phyloP scores from a whole-genome alignment of 192 early-diverging fungal species.

The Coemansia guatemalensis region DNA sequence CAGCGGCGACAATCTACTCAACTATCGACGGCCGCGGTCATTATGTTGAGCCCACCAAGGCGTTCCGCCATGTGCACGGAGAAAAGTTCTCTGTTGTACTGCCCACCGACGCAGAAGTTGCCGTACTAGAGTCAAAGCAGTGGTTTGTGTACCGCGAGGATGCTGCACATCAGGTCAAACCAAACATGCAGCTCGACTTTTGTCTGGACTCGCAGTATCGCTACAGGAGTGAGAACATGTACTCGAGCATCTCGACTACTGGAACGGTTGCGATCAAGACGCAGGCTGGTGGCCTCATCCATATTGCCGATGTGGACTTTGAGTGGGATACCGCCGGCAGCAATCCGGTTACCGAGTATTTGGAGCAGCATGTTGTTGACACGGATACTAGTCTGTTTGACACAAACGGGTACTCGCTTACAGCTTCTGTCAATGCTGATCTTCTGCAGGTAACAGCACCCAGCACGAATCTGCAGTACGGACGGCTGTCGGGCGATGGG shows the following conservation, averaged over 20 bases:
- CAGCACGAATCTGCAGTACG: slow-evolving; percentile 76
- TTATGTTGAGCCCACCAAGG: slow-evolving; percentile 70
- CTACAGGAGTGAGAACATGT: slow-evolving; percentile 59
- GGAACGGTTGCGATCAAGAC: slow-evolving; percentile 59
- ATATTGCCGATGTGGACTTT: slow-evolving; percentile 77
- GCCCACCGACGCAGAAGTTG: slow-evolving; percentile 68
- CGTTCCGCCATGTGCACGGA: slow-evolving; percentile 72
- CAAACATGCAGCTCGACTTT: slow-evolving; percentile 69
- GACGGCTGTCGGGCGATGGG: slow-evolving; percentile 74
- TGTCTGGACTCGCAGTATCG: slow-evolving; percentile 68
- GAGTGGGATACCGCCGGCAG: slow-evolving; percentile 63
- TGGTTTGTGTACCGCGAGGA: slow-evolving; percentile 65
- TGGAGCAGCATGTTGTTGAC: slow-evolving; percentile 67
- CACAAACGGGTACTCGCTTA: slow-evolving; percentile 59
- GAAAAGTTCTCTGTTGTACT: slow-evolving; percentile 67
- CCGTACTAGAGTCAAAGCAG: slow-evolving; percentile 77
- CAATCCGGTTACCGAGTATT: slow-evolving; percentile 83
- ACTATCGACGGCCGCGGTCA: slow-evolving; percentile 84
- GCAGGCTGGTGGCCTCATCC: slow-evolving; percentile 58
- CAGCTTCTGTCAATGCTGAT: neutral
- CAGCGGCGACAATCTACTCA: slow-evolving; percentile 70
- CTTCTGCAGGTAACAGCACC: slow-evolving; percentile 52
- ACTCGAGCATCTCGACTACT: slow-evolving; percentile 68
- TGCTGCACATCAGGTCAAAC: slow-evolving; percentile 35
- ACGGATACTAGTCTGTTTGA: slow-evolving; percentile 75